These are phyloP conservation scores for Teunomyces aglyptinius DNA, from an alignment of 805 yeast species.

Conservation along the genomic window DNA sequence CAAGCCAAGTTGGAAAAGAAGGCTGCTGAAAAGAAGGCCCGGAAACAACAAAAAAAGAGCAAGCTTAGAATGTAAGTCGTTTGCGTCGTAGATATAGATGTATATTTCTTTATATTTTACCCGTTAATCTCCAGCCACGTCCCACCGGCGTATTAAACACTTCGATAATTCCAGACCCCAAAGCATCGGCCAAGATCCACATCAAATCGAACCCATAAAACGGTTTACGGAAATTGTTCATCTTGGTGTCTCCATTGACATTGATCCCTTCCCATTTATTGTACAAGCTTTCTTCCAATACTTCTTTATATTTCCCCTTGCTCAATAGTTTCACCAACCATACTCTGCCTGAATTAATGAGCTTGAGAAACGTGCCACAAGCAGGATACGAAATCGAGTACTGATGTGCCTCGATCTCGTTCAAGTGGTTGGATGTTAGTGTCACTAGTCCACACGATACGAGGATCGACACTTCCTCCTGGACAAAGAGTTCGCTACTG, in stretches of 20 bases:
- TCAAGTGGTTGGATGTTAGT: constrained; percentile 43
- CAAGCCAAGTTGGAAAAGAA: constrained; percentile 76
- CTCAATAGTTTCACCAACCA: constrained; percentile 43
- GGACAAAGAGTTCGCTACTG: constrained; percentile 14
- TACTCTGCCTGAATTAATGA: constrained; percentile 42
- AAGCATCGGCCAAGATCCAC: constrained; percentile 51
- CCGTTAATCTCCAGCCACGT: constrained; percentile 57
- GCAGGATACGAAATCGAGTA: constrained; percentile 49
- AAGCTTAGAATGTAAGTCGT: constrained; percentile 28
- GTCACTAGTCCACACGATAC: constrained; percentile 45
- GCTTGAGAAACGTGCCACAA: constrained; percentile 47
- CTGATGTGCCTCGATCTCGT: constrained; percentile 37
- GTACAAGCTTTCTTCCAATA: constrained; percentile 39
- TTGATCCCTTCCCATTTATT: constrained; percentile 46
- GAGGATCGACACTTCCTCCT: constrained; percentile 29
- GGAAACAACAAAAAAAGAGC: constrained; percentile 67
- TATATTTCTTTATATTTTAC: constrained; percentile 32
- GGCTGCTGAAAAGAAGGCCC: constrained; percentile 77
- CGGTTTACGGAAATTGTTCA: constrained; percentile 44
- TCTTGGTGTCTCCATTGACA: constrained; percentile 22
- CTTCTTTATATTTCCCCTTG: constrained; percentile 40
- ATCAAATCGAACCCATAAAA: constrained; percentile 49
- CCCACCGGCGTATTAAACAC: constrained; percentile 55
- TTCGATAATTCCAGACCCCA: constrained; percentile 53
- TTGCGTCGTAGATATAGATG: neutral